These are phyloP conservation scores for Cochlearia excelsa DNA, from an alignment of 345 rosid species.

Conservation along the genomic window DNA sequence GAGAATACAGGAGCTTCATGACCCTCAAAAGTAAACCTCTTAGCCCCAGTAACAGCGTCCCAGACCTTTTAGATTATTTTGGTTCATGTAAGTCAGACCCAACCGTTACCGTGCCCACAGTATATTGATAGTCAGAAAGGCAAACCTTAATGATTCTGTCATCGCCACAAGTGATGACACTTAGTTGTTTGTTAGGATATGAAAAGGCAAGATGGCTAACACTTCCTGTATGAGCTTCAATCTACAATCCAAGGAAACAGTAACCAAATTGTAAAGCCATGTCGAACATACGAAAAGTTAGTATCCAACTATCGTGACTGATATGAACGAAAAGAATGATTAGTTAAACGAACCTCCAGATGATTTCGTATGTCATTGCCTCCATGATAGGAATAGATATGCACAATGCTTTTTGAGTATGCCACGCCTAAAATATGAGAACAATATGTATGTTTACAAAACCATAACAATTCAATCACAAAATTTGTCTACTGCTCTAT, in stretches of 20 bases:
- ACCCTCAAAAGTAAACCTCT: constrained; percentile 59
- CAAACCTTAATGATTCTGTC: constrained; percentile 76
- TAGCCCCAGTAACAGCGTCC: constrained; percentile 65
- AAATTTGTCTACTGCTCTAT: constrained; percentile 4
- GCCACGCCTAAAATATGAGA: constrained; percentile 63
- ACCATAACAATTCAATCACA: background rate
- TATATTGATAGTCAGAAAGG: constrained; percentile 12
- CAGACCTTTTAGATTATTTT: constrained; percentile 60
- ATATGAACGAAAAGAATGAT: constrained; percentile 2
- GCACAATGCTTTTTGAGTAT: constrained; percentile 78
- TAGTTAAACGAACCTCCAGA: constrained; percentile 58
- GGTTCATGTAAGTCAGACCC: constrained; percentile 30
- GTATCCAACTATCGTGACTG: background rate
- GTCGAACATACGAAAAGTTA: background rate
- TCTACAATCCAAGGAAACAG: constrained; percentile 40
- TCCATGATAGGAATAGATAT: constrained; percentile 62
- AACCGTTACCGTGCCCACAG: constrained; percentile 2
- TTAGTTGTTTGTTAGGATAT: constrained; percentile 65
- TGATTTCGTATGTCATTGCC: constrained; percentile 61
- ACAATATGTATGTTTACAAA: constrained; percentile 3
- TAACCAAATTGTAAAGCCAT: constrained; percentile 4
- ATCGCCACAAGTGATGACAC: constrained; percentile 78
- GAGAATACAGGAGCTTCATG: constrained; percentile 89
- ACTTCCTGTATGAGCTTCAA: constrained; percentile 84
- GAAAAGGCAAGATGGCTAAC: constrained; percentile 85